A percentile compares a stretch with the other conserved stretches of the same genome.
These are phyloP conservation scores for Phaeosphaeriaceae sp. DNA, from an alignment of 2,329 filamentous ascomycete genomes.

Conservation along the genomic window DNA sequence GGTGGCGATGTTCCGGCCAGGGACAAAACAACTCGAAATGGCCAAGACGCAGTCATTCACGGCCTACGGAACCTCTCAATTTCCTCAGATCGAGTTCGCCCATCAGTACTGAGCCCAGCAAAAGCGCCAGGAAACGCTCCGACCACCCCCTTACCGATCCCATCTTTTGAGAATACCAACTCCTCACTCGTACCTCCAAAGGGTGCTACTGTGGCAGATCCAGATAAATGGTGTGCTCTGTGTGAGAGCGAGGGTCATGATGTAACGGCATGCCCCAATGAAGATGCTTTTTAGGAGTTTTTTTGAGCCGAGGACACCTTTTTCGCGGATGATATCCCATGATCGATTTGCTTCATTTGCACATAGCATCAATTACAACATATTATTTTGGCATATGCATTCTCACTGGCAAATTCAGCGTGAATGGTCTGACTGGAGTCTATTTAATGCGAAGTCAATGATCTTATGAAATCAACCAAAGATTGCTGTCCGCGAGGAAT, in stretches of 20 bases:
- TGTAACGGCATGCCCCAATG: slow-evolving; percentile 92
- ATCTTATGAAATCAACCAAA: no score
- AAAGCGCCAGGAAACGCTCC: slow-evolving; percentile 46
- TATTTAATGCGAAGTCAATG: no score
- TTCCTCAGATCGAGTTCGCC: slow-evolving; percentile 36
- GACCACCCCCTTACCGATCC: slow-evolving; percentile 43
- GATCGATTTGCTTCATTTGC: slow-evolving; percentile 2
- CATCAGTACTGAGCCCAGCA: slow-evolving; percentile 37
- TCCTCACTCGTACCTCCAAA: slow-evolving; percentile 43
- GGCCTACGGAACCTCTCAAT: slow-evolving; percentile 43
- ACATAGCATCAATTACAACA: slow-evolving; percentile 2
- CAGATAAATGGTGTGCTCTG: slow-evolving; percentile 93
- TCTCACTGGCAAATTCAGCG: no score
- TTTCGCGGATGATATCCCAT: slow-evolving; percentile 11
- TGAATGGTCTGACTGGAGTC: no score
- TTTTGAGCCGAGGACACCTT: neutral
- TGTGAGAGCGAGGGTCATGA: slow-evolving; percentile 97
- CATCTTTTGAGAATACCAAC: slow-evolving; percentile 35
- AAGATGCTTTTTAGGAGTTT: slow-evolving; percentile 67
- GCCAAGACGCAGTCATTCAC: slow-evolving; percentile 42
- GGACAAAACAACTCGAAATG: slow-evolving; percentile 27
- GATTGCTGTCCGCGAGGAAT: no score
- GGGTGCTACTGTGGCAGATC: slow-evolving; percentile 59
- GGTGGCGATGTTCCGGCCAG: slow-evolving; percentile 58
- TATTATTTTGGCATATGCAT: no score